phyloP scores from a whole-genome alignment of 2,329 filamentous ascomycete species.

The Microdochium bolleyi region DNA sequence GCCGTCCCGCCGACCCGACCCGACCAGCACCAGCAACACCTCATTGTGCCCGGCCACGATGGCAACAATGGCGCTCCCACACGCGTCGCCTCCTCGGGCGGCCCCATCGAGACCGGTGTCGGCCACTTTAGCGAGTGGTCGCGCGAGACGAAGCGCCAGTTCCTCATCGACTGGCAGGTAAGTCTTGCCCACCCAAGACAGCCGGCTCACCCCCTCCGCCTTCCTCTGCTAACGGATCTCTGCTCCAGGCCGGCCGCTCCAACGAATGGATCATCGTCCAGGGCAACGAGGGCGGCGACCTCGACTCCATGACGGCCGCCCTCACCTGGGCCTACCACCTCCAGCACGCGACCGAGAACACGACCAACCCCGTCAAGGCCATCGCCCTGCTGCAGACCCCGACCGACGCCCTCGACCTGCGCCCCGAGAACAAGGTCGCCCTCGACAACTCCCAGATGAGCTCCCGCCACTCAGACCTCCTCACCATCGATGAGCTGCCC shows the following conservation, averaged over 20 bases:
- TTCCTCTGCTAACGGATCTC: too few relatives aligned
- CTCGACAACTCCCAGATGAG: slow-evolving; percentile 36
- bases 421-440: slow-evolving; percentile 36
- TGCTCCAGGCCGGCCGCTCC: slow-evolving; percentile 23
- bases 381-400: slow-evolving; percentile 37
- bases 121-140: slow-evolving; percentile 41
- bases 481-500: slow-evolving; percentile 37
- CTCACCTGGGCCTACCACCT: slow-evolving; percentile 39
- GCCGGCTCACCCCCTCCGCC: too few relatives aligned
- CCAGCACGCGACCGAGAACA: slow-evolving; percentile 31
- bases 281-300: slow-evolving; percentile 35
- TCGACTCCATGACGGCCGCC: slow-evolving; percentile 34
- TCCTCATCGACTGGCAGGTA: slow-evolving; percentile 40
- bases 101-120: slow-evolving; percentile 21
- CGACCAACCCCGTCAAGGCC: slow-evolving; percentile 31
- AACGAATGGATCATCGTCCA: slow-evolving; percentile 35
- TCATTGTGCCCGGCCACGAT: neutral
- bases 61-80: neutral
- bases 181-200: too few relatives aligned
- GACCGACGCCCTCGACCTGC: slow-evolving; percentile 33
- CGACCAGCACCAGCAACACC: neutral
- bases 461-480: slow-evolving; percentile 32
- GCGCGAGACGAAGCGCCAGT: slow-evolving; percentile 33
- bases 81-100: neutral
- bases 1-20: neutral